Conservation (phyloP, 1,284 basidiomycete genomes). For the Tilletia setariae region DNA sequence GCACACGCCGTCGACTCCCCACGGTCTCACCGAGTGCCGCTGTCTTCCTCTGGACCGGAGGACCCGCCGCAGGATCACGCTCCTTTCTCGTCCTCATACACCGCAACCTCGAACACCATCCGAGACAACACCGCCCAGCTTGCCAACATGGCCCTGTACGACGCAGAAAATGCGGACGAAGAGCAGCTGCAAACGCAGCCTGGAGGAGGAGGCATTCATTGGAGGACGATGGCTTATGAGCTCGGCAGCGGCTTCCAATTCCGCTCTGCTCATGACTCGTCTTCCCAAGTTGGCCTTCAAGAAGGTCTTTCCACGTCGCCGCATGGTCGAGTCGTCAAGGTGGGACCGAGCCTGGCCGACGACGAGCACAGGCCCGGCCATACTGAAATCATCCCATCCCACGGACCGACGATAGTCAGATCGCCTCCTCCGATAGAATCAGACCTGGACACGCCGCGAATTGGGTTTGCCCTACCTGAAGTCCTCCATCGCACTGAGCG, state of each 20-base stretch:
- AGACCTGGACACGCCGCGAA: background rate
- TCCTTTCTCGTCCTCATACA: slow-evolving; percentile 37
- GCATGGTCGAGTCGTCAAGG: background rate
- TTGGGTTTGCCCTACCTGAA: background rate
- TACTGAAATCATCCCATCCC: background rate
- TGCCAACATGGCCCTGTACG: slow-evolving; percentile 46
- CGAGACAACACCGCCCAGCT: slow-evolving; percentile 49
- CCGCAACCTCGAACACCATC: slow-evolving; percentile 44
- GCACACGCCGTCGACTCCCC: background rate
- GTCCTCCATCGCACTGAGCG: background rate
- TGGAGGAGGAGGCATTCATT: background rate
- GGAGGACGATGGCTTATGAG: background rate
- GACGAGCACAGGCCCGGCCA: background rate
- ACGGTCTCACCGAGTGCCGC: background rate
- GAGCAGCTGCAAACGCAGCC: background rate
- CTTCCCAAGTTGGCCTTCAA: slow-evolving; percentile 6
- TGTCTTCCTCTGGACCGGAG: background rate
- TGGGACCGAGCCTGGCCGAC: background rate
- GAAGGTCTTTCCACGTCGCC: slow-evolving; percentile 27
- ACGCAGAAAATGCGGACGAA: slow-evolving; percentile 27
- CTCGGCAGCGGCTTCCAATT: slow-evolving; percentile 15
- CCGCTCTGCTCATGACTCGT: slow-evolving; percentile 15
- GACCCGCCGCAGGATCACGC: background rate
- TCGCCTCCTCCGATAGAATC: slow-evolving; percentile 9
- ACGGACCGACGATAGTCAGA: background rate